Base-by-base conservation (phyloP, 1,284 basidiomycete species). In the Somion occarium region DNA sequence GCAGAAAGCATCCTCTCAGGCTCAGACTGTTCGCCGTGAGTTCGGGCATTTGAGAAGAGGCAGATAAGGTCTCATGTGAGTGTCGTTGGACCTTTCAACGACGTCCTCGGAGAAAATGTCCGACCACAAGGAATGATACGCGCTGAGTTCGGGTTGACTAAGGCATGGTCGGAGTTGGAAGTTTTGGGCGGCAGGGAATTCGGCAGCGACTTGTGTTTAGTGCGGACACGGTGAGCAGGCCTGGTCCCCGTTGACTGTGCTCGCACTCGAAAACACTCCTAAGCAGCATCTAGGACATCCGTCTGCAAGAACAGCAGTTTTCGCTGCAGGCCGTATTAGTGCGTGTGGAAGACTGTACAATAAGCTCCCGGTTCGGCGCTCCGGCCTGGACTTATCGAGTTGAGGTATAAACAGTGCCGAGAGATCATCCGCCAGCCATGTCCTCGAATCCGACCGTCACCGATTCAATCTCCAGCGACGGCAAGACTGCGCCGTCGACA, bases 391-490 rank as follows among this genome's bases (percentile, higher is more conserved):
- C n/a, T 9, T 11, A 37, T 11, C 11, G 39, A 9, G 39, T 18
- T 15, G 39, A 5, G 24, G 34, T 49, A 42, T 49, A 49, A 48
- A 39, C 20, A 19, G 9, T 34, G 45, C 34, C 46, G 46, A 23
- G 20, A 19, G 18, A 22, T 18, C 39, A 7, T 41, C 39, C 39
- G 39, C 39, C 39, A 15, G 39, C 39, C 39, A 41, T 41, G 39
- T 41, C 39, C 9, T 41, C 44, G 7, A 34, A 34, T 34, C 52
- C 56, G 52, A 53, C 54, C 51, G 47, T 47, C 20, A 58, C 56
- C 54, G 56, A 57, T 55, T 53, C 46, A 53, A 43, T 46, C 49
- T 51, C 49, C 27, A 46, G 44, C 23, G 53, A 54, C 52, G 44
- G 52, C 41, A 27, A 34, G 30, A 34, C 44, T 22, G 51, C 49